A percentile compares a stretch with the other conserved stretches of the same genome.
Evolutionary conservation across 192 early-diverging fungal species (phyloP).

Genomic region (Umbelopsis ramanniana): DNA sequence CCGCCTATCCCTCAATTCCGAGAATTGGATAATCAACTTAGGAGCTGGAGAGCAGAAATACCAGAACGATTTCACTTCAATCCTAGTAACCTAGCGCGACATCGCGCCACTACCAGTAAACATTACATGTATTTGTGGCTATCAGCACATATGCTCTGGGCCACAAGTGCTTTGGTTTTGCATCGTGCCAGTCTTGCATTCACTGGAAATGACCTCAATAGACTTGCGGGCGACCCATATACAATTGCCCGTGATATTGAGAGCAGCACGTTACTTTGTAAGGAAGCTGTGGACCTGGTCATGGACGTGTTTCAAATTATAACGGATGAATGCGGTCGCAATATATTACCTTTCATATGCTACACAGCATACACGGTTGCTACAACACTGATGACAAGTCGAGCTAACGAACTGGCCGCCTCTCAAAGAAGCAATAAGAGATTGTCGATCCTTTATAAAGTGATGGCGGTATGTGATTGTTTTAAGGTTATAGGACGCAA

Average conservation of each 20-base stretch:
- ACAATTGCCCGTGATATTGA: neutral
- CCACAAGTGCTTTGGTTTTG: conserved; percentile 26
- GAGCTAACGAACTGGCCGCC: conserved; percentile 20
- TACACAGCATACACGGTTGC: conserved; percentile 40
- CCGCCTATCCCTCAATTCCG: conserved; percentile 33
- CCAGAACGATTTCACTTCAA: conserved; percentile 24
- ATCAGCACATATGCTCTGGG: conserved; percentile 28
- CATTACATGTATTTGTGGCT: conserved; percentile 33
- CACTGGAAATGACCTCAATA: conserved; percentile 12
- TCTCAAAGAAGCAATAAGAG: conserved; percentile 27
- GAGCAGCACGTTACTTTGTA: conserved; percentile 15
- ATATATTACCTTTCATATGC: conserved; percentile 32
- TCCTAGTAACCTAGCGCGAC: neutral
- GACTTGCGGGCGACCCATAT: neutral
- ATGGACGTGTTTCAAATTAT: conserved; percentile 31
- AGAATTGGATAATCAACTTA: conserved; percentile 20
- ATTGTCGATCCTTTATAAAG: conserved; percentile 24
- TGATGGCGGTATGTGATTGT: conserved; percentile 30
- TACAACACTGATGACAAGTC: conserved; percentile 37
- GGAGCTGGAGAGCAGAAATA: conserved; percentile 23
- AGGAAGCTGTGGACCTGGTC: conserved; percentile 22
- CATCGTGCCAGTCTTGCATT: conserved; percentile 38
- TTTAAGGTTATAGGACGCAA: no score
- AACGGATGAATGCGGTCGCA: conserved; percentile 28
- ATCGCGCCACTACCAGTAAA: conserved; percentile 24